Conservation (phyloP, 148 eudicot genomes). For the Nepenthes gracilis region DNA sequence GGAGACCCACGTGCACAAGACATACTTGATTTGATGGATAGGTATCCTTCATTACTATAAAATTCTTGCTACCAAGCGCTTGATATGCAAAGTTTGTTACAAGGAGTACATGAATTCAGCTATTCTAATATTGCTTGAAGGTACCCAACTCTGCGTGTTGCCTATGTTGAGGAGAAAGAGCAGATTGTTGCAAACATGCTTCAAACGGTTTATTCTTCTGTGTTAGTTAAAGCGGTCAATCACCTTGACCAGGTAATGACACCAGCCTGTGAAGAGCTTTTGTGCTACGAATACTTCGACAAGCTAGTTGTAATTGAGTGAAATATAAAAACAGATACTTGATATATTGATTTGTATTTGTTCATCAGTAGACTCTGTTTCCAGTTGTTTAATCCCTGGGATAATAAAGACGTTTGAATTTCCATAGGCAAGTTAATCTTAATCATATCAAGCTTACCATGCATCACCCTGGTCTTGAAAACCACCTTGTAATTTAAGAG, state of each 20-base stretch:
- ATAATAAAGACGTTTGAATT: too few species aligned
- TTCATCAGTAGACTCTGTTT: too few species aligned
- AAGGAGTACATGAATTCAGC: not conserved
- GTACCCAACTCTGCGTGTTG: slow-evolving; percentile 86
- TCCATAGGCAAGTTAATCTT: too few species aligned
- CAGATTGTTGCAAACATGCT: slow-evolving; percentile 16
- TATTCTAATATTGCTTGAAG: slow-evolving; percentile 22
- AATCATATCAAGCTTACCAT: too few species aligned
- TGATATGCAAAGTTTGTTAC: not conserved
- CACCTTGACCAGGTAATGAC: slow-evolving; percentile 75
- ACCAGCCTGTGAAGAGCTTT: not conserved
- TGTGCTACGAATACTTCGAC: not conserved
- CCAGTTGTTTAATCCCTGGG: too few species aligned
- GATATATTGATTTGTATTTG: too few species aligned
- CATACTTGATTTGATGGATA: slow-evolving; percentile 64
- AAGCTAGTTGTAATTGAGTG: too few species aligned
- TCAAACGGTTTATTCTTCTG: slow-evolving; percentile 62
- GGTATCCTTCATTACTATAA: slow-evolving; percentile 21
- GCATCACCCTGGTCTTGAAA: too few species aligned
- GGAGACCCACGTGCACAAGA: slow-evolving; percentile 91
- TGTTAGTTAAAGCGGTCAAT: slow-evolving; percentile 74
- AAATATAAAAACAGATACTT: too few species aligned
- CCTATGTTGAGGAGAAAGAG: slow-evolving; percentile 95
- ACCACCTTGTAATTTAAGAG: not conserved
- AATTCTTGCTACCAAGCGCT: not conserved